phyloP scores from a whole-genome alignment of 805 yeast genomes.

The Candida caryicola region DNA sequence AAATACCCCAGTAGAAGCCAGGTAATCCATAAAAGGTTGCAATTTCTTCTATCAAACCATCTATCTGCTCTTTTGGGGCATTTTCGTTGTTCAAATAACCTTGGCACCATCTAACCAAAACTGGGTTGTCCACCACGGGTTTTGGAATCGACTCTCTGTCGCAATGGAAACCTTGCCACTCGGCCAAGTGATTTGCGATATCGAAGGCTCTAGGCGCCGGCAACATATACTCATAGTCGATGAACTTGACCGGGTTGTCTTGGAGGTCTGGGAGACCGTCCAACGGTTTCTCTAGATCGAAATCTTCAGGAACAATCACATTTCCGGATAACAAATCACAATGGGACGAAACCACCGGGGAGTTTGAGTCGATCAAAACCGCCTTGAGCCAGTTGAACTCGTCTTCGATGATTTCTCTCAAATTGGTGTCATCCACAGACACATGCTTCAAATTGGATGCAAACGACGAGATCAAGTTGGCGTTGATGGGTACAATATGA shows the following conservation, averaged over 20 bases:
- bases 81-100: conserved; percentile 46
- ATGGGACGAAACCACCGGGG: conserved; percentile 63
- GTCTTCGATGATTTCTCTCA: conserved; percentile 37
- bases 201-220: conserved; percentile 75
- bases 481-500: conserved; percentile 52
- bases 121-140: conserved; percentile 42
- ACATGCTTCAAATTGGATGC: conserved; percentile 24
- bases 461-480: conserved; percentile 37
- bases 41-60: conserved; percentile 53
- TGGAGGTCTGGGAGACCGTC: conserved; percentile 14
- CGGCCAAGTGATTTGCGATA: conserved; percentile 71
- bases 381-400: conserved; percentile 58
- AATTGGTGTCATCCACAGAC: conserved; percentile 22
- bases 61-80: conserved; percentile 32
- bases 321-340: conserved; percentile 76
- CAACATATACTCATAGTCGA: conserved; percentile 71
- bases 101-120: conserved; percentile 55
- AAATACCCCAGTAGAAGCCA: conserved; percentile 81
- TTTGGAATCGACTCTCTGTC: conserved; percentile 56
- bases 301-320: conserved; percentile 54
- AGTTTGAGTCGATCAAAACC: conserved; percentile 35
- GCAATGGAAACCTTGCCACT: conserved; percentile 83
- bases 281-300: conserved; percentile 12
- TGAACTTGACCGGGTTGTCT: conserved; percentile 51
- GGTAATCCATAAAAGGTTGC: conserved; percentile 69